Conservation (phyloP, 164 flowering plant genomes). For the Piper longum region DNA sequence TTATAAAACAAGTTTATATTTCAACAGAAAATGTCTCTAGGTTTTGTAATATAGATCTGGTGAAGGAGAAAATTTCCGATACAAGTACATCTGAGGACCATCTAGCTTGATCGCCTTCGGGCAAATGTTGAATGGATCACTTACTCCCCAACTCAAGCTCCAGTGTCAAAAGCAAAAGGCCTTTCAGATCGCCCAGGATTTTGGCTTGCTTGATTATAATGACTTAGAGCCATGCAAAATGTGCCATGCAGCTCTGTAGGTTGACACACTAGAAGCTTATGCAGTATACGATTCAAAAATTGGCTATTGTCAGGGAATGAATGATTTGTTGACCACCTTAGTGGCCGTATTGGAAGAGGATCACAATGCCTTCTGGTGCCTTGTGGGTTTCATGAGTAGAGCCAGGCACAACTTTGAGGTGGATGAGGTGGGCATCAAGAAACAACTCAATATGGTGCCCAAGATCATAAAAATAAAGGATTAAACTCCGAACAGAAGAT, state of each 20-base stretch:
- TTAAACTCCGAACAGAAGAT: constrained; percentile 77
- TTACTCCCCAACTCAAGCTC: constrained; percentile 53
- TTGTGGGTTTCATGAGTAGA: constrained; percentile 85
- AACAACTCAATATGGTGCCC: constrained; percentile 69
- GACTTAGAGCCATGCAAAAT: constrained; percentile 64
- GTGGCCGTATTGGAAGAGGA: constrained; percentile 63
- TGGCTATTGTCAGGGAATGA: constrained; percentile 59
- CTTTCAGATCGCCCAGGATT: constrained; percentile 49
- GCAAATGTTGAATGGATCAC: constrained; percentile 71
- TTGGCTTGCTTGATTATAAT: constrained; percentile 69
- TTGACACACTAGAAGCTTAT: constrained; percentile 90
- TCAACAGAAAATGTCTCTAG: constrained; percentile 16
- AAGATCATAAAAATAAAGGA: constrained; percentile 81
- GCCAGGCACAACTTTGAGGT: constrained; percentile 90
- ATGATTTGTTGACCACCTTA: constrained; percentile 88
- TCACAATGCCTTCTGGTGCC: constrained; percentile 90
- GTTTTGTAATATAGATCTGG: constrained; percentile 14
- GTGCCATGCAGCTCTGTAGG: constrained; percentile 79
- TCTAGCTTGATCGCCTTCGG: constrained; percentile 85
- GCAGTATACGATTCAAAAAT: constrained; percentile 57
- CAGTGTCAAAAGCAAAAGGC: constrained; percentile 52
- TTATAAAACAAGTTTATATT: too few species aligned
- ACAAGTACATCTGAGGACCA: constrained; percentile 39
- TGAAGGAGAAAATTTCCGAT: constrained; percentile 16
- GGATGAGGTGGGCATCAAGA: constrained; percentile 75